Percentiles rank a stretch among this genome's conserved stretches.
Evolutionary conservation across 2,329 filamentous ascomycete species (phyloP).

Genomic region (Claviceps africana): DNA sequence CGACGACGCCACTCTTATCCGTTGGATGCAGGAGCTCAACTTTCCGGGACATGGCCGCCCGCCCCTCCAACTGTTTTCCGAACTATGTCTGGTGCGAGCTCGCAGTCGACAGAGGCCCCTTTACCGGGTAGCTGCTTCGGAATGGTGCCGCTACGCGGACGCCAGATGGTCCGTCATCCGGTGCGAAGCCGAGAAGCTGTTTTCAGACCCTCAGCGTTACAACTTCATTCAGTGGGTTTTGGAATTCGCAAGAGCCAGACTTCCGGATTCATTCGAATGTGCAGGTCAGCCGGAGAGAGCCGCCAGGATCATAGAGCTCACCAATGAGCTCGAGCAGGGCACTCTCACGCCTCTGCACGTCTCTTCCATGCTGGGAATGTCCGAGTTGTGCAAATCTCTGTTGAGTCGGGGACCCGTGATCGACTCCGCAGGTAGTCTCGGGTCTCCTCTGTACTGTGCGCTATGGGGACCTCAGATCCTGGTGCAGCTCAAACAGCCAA

Average conservation of each 20-base stretch:
- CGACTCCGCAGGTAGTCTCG: constrained; percentile 12
- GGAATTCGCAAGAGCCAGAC: constrained; percentile 19
- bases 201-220: constrained; percentile 12
- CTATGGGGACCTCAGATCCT: constrained; percentile 19
- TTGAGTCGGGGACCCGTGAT: constrained; percentile 11
- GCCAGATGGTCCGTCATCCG: constrained; percentile 16
- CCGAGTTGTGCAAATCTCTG: constrained; percentile 15
- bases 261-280: constrained; percentile 11
- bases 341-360: constrained; percentile 19
- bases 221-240: constrained; percentile 24
- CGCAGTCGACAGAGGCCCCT: constrained; percentile 6
- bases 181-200: constrained; percentile 15
- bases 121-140: constrained; percentile 13
- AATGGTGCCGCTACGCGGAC: constrained; percentile 16
- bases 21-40: constrained; percentile 8
- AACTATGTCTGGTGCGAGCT: constrained; percentile 12
- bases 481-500: constrained; percentile 6
- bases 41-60: constrained; percentile 12
- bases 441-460: constrained; percentile 21
- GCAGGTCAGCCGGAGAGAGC: constrained; percentile 8
- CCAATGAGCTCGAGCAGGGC: constrained; percentile 15
- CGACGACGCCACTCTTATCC: not conserved
- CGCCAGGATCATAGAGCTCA: constrained; percentile 15
- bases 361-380: constrained; percentile 20
- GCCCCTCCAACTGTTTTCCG: constrained; percentile 15